Conservation (phyloP, 192 early-diverging fungal species). For the Anaeromyces robustus region DNA sequence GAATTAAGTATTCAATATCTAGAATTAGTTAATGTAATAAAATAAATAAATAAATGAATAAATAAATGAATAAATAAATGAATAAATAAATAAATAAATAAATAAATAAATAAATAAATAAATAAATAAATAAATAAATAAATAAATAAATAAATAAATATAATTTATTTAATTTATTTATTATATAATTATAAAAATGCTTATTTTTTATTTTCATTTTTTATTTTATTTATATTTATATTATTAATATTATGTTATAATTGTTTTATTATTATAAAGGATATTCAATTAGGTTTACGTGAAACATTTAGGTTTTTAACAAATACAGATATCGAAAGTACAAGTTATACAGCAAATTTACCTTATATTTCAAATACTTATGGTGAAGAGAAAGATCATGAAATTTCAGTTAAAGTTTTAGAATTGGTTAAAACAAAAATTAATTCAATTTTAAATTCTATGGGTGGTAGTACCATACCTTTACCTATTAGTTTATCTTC, state of each 20-base stretch:
- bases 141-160: no score
- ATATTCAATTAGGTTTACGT: neutral
- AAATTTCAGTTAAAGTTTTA: neutral
- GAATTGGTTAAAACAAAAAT: neutral
- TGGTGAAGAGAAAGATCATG: neutral
- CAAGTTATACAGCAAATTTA: neutral
- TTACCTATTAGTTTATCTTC: neutral
- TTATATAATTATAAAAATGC: no score
- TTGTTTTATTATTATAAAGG: neutral
- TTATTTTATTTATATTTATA: no score
- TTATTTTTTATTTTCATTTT: no score
- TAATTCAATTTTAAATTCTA: neutral
- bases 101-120: no score
- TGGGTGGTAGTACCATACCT: neutral
- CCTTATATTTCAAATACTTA: neutral
- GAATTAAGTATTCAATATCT: neutral
- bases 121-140: no score
- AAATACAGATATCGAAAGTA: neutral
- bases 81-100: no score
- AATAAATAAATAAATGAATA: no score
- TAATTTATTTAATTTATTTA: no score
- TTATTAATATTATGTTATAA: no score
- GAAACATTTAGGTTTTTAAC: neutral
- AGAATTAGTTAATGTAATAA: neutral
- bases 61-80: no score